These are phyloP conservation scores for Coniella lustricola DNA, from an alignment of 2,329 filamentous ascomycete species.

Conservation along the genomic window DNA sequence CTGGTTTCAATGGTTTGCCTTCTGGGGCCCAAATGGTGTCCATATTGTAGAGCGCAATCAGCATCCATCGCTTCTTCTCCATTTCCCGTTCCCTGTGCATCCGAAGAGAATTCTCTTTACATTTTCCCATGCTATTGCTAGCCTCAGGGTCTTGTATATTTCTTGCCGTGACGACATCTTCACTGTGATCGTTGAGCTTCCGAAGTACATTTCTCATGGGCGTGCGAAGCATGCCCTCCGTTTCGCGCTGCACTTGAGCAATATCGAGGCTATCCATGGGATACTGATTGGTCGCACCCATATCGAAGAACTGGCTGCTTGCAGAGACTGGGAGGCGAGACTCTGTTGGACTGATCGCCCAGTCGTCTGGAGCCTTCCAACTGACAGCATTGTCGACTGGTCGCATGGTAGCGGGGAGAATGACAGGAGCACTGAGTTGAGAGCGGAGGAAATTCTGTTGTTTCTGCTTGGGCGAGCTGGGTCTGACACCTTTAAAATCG, in stretches of 20 bases:
- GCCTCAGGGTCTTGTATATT: not conserved
- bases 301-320: not conserved
- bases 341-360: conserved; percentile 14
- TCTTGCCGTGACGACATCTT: conserved; percentile 19
- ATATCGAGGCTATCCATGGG: conserved; percentile 24
- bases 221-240: conserved; percentile 48
- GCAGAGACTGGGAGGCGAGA: conserved; percentile 4
- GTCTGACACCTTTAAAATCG: not conserved
- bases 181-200: conserved; percentile 47
- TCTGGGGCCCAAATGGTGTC: conserved; percentile 26
- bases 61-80: conserved; percentile 30
- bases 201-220: conserved; percentile 44
- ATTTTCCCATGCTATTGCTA: not conserved
- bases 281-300: conserved; percentile 15
- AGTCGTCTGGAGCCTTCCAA: conserved; percentile 16
- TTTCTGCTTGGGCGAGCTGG: conserved; percentile 14
- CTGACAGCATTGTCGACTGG: conserved; percentile 7
- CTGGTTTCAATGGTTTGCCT: conserved; percentile 10
- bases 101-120: conserved; percentile 32
- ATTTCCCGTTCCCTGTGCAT: conserved; percentile 44
- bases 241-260: conserved; percentile 41
- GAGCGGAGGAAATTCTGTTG: conserved; percentile 24
- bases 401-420: conserved; percentile 6
- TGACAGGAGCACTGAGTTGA: conserved; percentile 18
- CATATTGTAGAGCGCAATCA: conserved; percentile 38